Evolutionary conservation across 2,329 filamentous ascomycete species (phyloP).

Genomic region (Aspergillus floridensis): DNA sequence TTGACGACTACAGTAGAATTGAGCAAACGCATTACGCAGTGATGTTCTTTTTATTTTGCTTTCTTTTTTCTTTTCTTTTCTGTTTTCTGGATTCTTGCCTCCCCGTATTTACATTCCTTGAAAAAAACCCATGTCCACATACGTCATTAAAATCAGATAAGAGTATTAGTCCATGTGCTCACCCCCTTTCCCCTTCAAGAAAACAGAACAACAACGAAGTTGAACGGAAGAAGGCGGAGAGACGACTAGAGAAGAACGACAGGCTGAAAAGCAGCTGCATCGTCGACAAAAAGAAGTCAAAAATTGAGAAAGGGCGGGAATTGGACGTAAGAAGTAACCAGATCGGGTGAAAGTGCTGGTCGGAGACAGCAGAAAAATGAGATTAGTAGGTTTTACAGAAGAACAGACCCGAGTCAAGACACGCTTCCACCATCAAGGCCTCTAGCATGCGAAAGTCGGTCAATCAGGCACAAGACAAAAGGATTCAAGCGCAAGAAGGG

Average conservation of each 20-base stretch:
- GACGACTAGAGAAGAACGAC: constrained; percentile 14
- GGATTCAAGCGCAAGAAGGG: constrained; percentile 16
- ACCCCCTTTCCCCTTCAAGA: constrained; percentile 18
- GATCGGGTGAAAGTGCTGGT: constrained; percentile 5
- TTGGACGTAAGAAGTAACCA: neutral
- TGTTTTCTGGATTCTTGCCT: constrained; percentile 21
- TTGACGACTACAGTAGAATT: neutral
- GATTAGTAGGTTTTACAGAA: constrained; percentile 5
- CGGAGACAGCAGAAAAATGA: neutral
- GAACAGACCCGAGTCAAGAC: constrained; percentile 7
- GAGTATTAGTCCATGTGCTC: constrained; percentile 27
- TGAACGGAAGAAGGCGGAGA: constrained; percentile 10
- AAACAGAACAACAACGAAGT: constrained; percentile 15
- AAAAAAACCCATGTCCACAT: constrained; percentile 27
- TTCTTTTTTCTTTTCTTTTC: constrained; percentile 9
- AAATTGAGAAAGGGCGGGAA: neutral
- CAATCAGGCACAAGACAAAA: constrained; percentile 15
- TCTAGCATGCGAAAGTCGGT: constrained; percentile 17
- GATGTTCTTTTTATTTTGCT: constrained; percentile 2
- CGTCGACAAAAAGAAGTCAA: neutral
- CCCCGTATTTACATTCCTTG: constrained; percentile 36
- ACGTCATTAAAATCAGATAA: constrained; percentile 36
- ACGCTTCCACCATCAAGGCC: constrained; percentile 35
- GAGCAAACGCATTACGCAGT: neutral
- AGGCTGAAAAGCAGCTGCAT: neutral